A percentile compares a stretch with the other conserved stretches of the same genome.
These are phyloP conservation scores for Candolleomyces aberdarensis DNA, from an alignment of 768 basidiomycete genomes.

Conservation along the genomic window DNA sequence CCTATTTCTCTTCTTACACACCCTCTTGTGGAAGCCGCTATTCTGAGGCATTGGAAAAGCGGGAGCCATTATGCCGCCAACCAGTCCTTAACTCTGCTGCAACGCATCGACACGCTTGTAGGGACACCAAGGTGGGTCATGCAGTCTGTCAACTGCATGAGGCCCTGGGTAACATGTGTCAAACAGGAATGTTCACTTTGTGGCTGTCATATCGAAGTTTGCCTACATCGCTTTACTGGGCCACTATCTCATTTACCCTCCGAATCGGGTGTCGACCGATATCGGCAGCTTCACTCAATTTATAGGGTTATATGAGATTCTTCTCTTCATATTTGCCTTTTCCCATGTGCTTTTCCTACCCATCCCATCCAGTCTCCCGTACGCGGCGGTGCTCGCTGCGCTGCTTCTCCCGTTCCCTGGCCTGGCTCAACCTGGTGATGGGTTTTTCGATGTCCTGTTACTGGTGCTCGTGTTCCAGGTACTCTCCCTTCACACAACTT, in stretches of 20 bases:
- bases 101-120: background rate
- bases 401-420: slow-evolving; percentile 33
- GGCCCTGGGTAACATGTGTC: slow-evolving; percentile 21
- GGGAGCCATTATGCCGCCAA: slow-evolving; percentile 13
- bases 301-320: background rate
- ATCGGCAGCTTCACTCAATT: background rate
- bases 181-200: slow-evolving; percentile 26
- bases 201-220: slow-evolving; percentile 39
- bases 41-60: slow-evolving; percentile 39
- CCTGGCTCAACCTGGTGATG: slow-evolving; percentile 35
- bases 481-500: slow-evolving; percentile 19
- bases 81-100: background rate
- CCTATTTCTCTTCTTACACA: slow-evolving; percentile 38
- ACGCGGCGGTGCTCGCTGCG: slow-evolving; percentile 40
- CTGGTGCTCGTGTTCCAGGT: slow-evolving; percentile 38
- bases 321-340: background rate
- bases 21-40: slow-evolving; percentile 35
- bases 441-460: slow-evolving; percentile 40
- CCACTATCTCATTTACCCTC: slow-evolving; percentile 41
- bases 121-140: slow-evolving; percentile 12
- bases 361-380: slow-evolving; percentile 29
- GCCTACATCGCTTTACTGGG: slow-evolving; percentile 40
- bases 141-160: slow-evolving; percentile 27
- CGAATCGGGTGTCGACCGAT: slow-evolving; percentile 15
- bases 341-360: background rate